A percentile compares a stretch with the other conserved stretches of the same genome.
These are phyloP conservation scores for Helotiales sp. DNA, from an alignment of 2,329 filamentous ascomycete species.

Conservation along the genomic window DNA sequence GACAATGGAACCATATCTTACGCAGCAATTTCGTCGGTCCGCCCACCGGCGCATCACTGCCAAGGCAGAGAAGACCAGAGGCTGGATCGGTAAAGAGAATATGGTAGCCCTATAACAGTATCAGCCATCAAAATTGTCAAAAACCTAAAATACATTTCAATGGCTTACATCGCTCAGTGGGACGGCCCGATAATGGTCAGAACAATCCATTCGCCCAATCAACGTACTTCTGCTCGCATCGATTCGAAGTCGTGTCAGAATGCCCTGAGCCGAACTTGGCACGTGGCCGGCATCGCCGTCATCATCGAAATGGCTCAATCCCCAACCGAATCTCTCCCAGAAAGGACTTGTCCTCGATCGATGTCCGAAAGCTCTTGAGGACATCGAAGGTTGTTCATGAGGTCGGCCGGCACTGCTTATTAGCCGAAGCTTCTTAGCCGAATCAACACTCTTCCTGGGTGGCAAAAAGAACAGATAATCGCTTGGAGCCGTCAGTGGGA, in stretches of 20 bases:
- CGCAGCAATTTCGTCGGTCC: conserved; percentile 61
- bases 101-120: conserved; percentile 51
- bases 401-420: conserved; percentile 64
- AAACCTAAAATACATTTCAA: neutral
- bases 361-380: conserved; percentile 37
- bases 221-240: conserved; percentile 22
- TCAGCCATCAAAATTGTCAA: neutral
- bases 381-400: conserved; percentile 37
- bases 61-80: conserved; percentile 61
- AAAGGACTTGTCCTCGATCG: conserved; percentile 34
- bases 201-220: conserved; percentile 35
- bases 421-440: conserved; percentile 61
- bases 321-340: conserved; percentile 35
- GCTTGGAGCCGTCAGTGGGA: conserved; percentile 58
- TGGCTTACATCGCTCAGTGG: conserved; percentile 63
- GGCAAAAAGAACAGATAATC: conserved; percentile 66
- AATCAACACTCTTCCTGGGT: conserved; percentile 55
- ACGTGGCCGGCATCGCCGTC: conserved; percentile 15
- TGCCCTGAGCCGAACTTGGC: conserved; percentile 11
- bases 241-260: conserved; percentile 28
- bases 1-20: conserved; percentile 57
- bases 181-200: conserved; percentile 66
- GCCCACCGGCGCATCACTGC: conserved; percentile 61
- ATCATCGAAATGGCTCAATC: conserved; percentile 19
- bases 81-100: conserved; percentile 67